These are phyloP conservation scores for Myxozyma neotropica DNA, from an alignment of 805 yeast genomes.

Conservation along the genomic window DNA sequence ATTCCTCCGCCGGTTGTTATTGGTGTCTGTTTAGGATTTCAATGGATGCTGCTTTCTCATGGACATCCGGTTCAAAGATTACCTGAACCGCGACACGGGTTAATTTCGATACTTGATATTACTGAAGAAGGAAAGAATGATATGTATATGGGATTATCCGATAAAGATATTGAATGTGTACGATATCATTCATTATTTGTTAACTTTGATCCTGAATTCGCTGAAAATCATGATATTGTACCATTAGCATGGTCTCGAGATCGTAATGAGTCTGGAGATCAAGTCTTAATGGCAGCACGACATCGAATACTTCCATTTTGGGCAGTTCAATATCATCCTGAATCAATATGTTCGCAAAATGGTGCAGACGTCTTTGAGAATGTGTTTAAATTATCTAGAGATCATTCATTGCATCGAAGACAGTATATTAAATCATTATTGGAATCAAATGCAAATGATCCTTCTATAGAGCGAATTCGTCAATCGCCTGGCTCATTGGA, in stretches of 20 bases:
- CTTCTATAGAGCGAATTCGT: background rate
- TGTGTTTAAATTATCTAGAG: slow-evolving; percentile 5
- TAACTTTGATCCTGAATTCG: slow-evolving; percentile 25
- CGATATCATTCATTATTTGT: slow-evolving; percentile 87
- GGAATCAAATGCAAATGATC: background rate
- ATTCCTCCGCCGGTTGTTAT: slow-evolving; percentile 49
- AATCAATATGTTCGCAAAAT: slow-evolving; percentile 76
- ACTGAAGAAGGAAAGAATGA: slow-evolving; percentile 40
- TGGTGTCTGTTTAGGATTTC: slow-evolving; percentile 95
- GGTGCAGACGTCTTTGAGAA: slow-evolving; percentile 50
- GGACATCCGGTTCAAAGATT: slow-evolving; percentile 62
- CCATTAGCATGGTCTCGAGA: slow-evolving; percentile 67
- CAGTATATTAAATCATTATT: background rate
- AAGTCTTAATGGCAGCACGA: slow-evolving; percentile 68
- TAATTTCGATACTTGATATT: slow-evolving; percentile 56
- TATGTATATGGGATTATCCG: slow-evolving; percentile 47
- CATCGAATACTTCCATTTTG: slow-evolving; percentile 67
- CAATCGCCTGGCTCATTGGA: background rate
- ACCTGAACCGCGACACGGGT: slow-evolving; percentile 78
- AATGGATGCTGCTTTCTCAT: slow-evolving; percentile 65
- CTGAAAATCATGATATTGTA: slow-evolving; percentile 42
- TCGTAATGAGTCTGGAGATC: slow-evolving; percentile 44
- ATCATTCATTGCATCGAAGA: background rate
- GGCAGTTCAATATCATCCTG: slow-evolving; percentile 98
- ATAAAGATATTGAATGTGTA: slow-evolving; percentile 60